Evolutionary conservation across 2,329 filamentous ascomycete genomes (phyloP).

Genomic region (Colletotrichum tropicale): DNA sequence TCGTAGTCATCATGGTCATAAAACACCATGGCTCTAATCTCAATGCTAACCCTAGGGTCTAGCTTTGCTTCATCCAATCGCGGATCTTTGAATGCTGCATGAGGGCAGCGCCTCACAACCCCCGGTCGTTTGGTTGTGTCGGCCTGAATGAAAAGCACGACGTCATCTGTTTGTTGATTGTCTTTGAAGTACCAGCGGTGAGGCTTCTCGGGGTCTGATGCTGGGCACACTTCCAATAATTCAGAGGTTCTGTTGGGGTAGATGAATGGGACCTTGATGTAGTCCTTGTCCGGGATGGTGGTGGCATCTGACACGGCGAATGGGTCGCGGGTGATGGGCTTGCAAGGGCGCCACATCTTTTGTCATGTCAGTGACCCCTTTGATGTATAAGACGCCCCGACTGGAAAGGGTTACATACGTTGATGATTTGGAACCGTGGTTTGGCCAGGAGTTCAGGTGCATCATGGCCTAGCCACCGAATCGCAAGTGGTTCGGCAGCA

Average conservation of each 20-base stretch:
- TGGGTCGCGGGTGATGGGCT: background rate
- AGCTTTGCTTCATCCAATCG: background rate
- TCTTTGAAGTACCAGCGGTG: background rate
- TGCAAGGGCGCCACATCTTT: background rate
- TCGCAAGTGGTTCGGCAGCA: background rate
- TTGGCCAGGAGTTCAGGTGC: background rate
- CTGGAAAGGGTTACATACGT: background rate
- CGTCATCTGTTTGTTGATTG: background rate
- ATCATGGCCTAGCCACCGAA: background rate
- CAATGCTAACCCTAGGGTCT: background rate
- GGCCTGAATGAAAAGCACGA: background rate
- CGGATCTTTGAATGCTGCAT: background rate
- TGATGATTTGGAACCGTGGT: background rate
- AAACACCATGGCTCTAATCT: background rate
- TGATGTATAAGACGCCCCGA: accelerated
- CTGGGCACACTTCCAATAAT: background rate
- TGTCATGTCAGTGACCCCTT: accelerated
- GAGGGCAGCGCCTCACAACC: background rate
- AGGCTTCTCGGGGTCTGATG: background rate
- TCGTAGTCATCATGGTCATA: background rate
- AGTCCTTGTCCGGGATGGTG: background rate
- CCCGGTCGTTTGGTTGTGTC: background rate
- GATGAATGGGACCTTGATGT: background rate
- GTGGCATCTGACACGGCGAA: background rate
- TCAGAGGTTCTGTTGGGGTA: background rate